A percentile compares a stretch with the other conserved stretches of the same genome.
Conservation (phyloP, 1,284 basidiomycete genomes). For the Ustilago esculenta region DNA sequence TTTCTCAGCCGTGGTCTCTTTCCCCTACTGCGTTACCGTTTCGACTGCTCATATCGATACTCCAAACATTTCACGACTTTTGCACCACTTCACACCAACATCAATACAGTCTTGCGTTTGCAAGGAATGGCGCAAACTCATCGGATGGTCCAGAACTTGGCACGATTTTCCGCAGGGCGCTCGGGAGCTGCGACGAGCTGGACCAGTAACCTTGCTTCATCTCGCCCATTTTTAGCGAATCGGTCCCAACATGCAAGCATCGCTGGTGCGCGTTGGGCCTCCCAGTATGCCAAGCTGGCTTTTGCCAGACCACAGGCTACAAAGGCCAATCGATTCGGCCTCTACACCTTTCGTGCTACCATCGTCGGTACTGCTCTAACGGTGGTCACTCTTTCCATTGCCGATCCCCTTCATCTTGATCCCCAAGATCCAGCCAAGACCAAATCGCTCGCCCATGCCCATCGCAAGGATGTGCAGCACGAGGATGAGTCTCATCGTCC, state of each 20-base stretch:
- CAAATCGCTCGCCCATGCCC: conserved; percentile 28
- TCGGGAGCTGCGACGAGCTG: conserved; percentile 4
- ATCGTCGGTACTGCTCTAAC: conserved; percentile 31
- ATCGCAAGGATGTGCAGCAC: conserved; percentile 26
- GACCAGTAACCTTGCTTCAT: conserved; percentile 15
- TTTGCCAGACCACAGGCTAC: background rate
- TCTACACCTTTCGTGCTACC: conserved; percentile 13
- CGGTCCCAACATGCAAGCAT: background rate
- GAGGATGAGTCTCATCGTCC: conserved; percentile 38
- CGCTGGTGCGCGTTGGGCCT: conserved; percentile 11
- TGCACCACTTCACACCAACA: background rate
- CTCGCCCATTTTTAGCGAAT: background rate
- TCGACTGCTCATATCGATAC: background rate
- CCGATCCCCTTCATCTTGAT: conserved; percentile 39
- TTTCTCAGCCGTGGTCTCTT: conserved; percentile 4
- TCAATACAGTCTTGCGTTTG: background rate
- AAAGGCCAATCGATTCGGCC: conserved; percentile 1
- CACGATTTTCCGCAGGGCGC: conserved; percentile 15
- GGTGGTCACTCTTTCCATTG: conserved; percentile 10
- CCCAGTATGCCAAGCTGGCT: background rate
- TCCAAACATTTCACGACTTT: background rate
- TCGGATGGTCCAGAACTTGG: conserved; percentile 16
- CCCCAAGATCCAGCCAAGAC: conserved; percentile 4
- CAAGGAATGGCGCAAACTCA: conserved; percentile 23
- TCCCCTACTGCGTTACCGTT: background rate